phyloP scores from a whole-genome alignment of 1,284 basidiomycete species.

The Baeospora myosura region DNA sequence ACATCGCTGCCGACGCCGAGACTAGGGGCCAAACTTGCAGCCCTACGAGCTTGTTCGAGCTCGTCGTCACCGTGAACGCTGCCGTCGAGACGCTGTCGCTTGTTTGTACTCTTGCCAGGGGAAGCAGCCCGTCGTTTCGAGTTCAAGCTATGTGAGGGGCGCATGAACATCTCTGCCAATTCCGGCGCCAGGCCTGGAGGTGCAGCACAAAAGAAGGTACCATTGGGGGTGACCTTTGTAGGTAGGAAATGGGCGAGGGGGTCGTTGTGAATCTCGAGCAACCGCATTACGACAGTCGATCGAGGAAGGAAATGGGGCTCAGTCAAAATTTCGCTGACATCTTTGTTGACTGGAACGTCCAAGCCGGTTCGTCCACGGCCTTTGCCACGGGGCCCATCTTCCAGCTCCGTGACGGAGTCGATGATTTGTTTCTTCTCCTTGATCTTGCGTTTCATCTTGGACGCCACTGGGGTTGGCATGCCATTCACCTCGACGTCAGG shows the following conservation, averaged over 20 bases:
- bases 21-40: slow-evolving; percentile 53
- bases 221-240: slow-evolving; percentile 61
- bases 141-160: slow-evolving; percentile 49
- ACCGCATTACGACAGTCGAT: slow-evolving; percentile 72
- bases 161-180: slow-evolving; percentile 76
- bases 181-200: slow-evolving; percentile 78
- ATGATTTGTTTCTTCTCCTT: slow-evolving; percentile 77
- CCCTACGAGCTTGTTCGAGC: slow-evolving; percentile 64
- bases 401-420: slow-evolving; percentile 77
- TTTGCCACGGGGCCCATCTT: slow-evolving; percentile 53
- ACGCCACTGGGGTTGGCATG: slow-evolving; percentile 17
- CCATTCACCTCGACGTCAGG: slow-evolving; percentile 34
- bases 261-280: slow-evolving; percentile 80
- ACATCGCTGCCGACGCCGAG: slow-evolving; percentile 45
- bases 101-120: slow-evolving; percentile 50
- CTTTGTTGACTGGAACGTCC: slow-evolving; percentile 51
- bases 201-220: slow-evolving; percentile 73
- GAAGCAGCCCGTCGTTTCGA: slow-evolving; percentile 50
- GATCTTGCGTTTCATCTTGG: slow-evolving; percentile 44
- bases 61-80: slow-evolving; percentile 46
- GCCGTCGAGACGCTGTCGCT: slow-evolving; percentile 51
- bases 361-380: slow-evolving; percentile 51
- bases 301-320: slow-evolving; percentile 79
- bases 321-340: slow-evolving; percentile 70
- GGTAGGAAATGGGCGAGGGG: slow-evolving; percentile 83